Evolutionary conservation across 108 stramenopile species (phyloP), one percentile per base, ranked within the genome.

Genomic region (Cyclostephanos tholiformis): DNA sequence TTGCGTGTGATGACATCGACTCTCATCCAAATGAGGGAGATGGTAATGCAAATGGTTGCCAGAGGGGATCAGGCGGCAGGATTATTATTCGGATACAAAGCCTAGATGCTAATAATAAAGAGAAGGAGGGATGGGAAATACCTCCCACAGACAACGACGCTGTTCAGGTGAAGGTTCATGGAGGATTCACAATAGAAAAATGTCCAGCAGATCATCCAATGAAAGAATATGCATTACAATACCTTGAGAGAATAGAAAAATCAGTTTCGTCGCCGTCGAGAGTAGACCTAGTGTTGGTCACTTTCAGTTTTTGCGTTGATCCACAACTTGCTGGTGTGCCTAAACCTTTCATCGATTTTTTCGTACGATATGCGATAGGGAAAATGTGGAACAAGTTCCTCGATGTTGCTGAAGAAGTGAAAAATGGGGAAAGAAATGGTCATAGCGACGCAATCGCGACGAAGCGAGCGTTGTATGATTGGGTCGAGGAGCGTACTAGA

Each of bases 401-500:
- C 6, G 67, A 81, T 23, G 85, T 93, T 63, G 88, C 89, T 6
- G 86, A 90, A 64, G 82, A 90, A 65, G 87, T 93, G 22, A 83
- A 82, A 29, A 88, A 82, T 65, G 89, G 91, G 17, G 69, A 66
- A 50, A 62, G 89, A 4, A 75, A 76, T 30, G 75, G 71, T 26
- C 89, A 93, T 71, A 75, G 72, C 44, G 76, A 89, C 26, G 71
- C 79, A n/a, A 91, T 93, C 58, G 70, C 67, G 25, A 63, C 43
- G 52, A 93, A 93, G 80, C 71, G 74, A 30, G 86, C 77, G 7
- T 74, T 93, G 61, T 93, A 93, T 74, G 78, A 88, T 65, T 93
- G 86, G 86, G 75, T 93, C 0, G 81, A 89, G 23, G 74, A 82
- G 61, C 71, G 91, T 9, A 67, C 82, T 16, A 70, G 66, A 50